phyloP scores from a whole-genome alignment of 352 stramenopile genomes.

The Discostella stelligera region DNA sequence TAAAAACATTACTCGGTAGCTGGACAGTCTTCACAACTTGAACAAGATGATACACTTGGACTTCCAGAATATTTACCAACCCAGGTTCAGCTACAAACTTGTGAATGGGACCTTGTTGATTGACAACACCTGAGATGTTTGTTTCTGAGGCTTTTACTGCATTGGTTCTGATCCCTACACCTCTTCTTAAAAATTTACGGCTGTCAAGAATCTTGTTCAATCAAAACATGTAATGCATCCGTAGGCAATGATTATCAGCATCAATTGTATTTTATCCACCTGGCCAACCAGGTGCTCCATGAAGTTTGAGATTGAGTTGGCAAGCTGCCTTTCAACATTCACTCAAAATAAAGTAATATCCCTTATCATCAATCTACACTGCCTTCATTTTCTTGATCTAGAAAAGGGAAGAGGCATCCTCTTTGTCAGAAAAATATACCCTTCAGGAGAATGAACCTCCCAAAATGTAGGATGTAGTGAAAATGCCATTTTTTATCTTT shows the following conservation, averaged over 20 bases:
- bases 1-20: not conserved
- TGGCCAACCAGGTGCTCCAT: not conserved
- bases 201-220: not conserved
- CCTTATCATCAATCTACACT: not conserved
- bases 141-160: not conserved
- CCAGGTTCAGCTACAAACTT: not conserved
- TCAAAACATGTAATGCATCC: too few relatives aligned
- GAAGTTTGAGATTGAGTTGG: not conserved
- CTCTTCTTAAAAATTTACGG: not conserved
- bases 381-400: too few relatives aligned
- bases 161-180: not conserved
- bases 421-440: not conserved
- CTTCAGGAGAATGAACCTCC: not conserved
- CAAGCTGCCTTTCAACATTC: not conserved
- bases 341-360: not conserved
- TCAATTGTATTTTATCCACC: not conserved
- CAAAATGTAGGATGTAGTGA: not conserved
- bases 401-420: not conserved
- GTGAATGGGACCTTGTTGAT: not conserved
- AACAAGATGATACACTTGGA: not conserved
- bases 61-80: not conserved
- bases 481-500: too few relatives aligned
- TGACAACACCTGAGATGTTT: not conserved
- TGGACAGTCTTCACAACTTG: not conserved
- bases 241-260: too few relatives aligned